A percentile compares a stretch with the other conserved stretches of the same genome.
These are phyloP conservation scores for Orobanche coerulescens DNA, from an alignment of 257 asterid species.

Conservation along the genomic window DNA sequence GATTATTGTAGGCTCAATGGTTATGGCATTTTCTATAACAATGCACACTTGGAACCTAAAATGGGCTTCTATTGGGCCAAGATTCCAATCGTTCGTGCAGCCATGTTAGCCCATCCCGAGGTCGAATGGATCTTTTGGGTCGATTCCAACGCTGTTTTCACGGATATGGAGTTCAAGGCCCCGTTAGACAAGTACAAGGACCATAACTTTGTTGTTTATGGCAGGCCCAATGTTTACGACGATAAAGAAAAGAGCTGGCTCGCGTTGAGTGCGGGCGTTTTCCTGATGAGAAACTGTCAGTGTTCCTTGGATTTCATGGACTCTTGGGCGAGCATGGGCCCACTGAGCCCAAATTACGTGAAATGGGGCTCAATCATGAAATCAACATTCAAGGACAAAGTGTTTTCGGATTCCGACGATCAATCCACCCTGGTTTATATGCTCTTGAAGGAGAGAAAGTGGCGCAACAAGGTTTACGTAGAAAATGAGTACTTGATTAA, in stretches of 20 bases:
- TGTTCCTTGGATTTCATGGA: slow-evolving; percentile 89
- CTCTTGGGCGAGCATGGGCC: slow-evolving; percentile 78
- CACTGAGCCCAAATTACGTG: slow-evolving; percentile 45
- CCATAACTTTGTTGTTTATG: slow-evolving; percentile 66
- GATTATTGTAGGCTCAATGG: too few species aligned
- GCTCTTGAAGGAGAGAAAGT: slow-evolving; percentile 45
- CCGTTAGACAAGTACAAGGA: slow-evolving; percentile 52
- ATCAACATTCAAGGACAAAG: slow-evolving; percentile 46
- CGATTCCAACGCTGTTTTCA: slow-evolving; percentile 76
- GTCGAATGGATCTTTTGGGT: slow-evolving; percentile 98
- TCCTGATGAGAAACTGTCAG: slow-evolving; percentile 57
- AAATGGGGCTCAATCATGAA: slow-evolving; percentile 57
- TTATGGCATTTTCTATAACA: slow-evolving; percentile 81
- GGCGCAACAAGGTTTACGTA: slow-evolving; percentile 48
- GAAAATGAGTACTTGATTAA: slow-evolving; percentile 57
- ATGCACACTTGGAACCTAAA: slow-evolving; percentile 44
- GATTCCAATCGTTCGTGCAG: slow-evolving; percentile 50
- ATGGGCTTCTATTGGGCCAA: slow-evolving; percentile 85
- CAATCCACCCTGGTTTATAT: slow-evolving; percentile 58
- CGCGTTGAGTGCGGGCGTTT: slow-evolving; percentile 71
- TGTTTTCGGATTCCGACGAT: slow-evolving; percentile 55
- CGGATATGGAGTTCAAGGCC: slow-evolving; percentile 75
- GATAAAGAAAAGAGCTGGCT: slow-evolving; percentile 62
- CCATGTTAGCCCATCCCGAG: slow-evolving; percentile 84
- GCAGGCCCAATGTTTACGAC: slow-evolving; percentile 54